These are phyloP conservation scores for Ophiognomonia clavigignenti-juglandacearum DNA, from an alignment of 2,329 filamentous ascomycete species.

Conservation along the genomic window DNA sequence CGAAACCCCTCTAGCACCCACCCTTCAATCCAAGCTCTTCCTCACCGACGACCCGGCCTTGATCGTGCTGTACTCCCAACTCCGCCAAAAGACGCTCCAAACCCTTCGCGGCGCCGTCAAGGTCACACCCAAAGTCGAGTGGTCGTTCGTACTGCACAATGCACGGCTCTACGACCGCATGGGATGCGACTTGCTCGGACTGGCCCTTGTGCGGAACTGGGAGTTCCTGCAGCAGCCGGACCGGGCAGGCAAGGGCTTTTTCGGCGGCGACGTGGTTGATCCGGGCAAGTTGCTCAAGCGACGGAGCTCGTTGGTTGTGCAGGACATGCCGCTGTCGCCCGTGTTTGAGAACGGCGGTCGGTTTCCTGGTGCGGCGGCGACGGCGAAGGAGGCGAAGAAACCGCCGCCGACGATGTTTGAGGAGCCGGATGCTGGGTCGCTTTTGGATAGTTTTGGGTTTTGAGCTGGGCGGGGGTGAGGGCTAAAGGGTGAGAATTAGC, in stretches of 20 bases:
- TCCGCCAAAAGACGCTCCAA: slow-evolving; percentile 76
- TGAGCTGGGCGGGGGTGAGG: too few relatives aligned
- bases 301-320: slow-evolving; percentile 73
- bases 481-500: too few relatives aligned
- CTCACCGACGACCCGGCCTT: slow-evolving; percentile 87
- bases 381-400: slow-evolving; percentile 38
- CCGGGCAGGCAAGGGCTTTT: slow-evolving; percentile 28
- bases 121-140: slow-evolving; percentile 73
- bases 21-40: slow-evolving; percentile 72
- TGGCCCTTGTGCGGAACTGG: slow-evolving; percentile 82
- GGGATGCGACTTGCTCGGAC: slow-evolving; percentile 86
- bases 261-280: slow-evolving; percentile 52
- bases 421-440: slow-evolving; percentile 83
- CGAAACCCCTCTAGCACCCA: slow-evolving; percentile 62
- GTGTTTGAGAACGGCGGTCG: neutral
- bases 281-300: slow-evolving; percentile 65
- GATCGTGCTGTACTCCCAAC: slow-evolving; percentile 79
- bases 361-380: slow-evolving; percentile 5
- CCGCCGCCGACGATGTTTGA: slow-evolving; percentile 75
- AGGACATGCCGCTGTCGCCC: slow-evolving; percentile 56
- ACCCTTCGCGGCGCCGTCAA: slow-evolving; percentile 82
- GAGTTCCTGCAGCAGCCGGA: slow-evolving; percentile 60
- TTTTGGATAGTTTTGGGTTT: slow-evolving; percentile 93
- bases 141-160: slow-evolving; percentile 84
- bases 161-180: slow-evolving; percentile 81